Evolutionary conservation across 2,329 filamentous ascomycete species (phyloP).

Genomic region (Bipolaris victoriae): DNA sequence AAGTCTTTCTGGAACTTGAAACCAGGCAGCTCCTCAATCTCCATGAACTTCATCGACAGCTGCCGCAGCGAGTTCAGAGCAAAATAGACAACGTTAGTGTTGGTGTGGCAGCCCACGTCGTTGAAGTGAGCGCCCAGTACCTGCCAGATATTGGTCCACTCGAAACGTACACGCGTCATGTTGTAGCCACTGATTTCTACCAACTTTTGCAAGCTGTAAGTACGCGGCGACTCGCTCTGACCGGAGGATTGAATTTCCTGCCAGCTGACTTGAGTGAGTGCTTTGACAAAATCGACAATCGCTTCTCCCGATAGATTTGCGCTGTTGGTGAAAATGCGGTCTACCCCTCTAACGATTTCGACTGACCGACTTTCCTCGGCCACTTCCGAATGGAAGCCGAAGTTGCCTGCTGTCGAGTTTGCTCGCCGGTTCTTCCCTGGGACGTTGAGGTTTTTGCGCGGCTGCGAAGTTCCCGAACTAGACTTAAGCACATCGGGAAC

Average conservation of each 20-base stretch:
- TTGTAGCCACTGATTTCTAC: slow-evolving; percentile 99
- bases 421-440: slow-evolving; percentile 59
- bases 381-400: slow-evolving; percentile 72
- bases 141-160: slow-evolving; percentile 98
- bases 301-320: slow-evolving; percentile 91
- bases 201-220: slow-evolving; percentile 96
- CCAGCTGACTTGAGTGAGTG: slow-evolving; percentile 95
- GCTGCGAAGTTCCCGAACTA: slow-evolving; percentile 65
- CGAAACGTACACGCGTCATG: slow-evolving; percentile 97
- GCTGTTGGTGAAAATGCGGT: slow-evolving; percentile 96
- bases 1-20: slow-evolving; percentile 99
- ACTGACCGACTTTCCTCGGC: slow-evolving; percentile 91
- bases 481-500: slow-evolving; percentile 86
- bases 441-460: slow-evolving; percentile 71
- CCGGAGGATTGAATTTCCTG: slow-evolving; percentile 98
- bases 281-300: slow-evolving; percentile 92
- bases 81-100: slow-evolving; percentile 97
- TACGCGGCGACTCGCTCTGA: slow-evolving; percentile 91
- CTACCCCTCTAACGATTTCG: slow-evolving; percentile 89
- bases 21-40: slow-evolving; percentile 94
- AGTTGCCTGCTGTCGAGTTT: slow-evolving; percentile 54
- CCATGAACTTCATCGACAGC: slow-evolving; percentile 98
- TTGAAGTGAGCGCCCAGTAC: slow-evolving; percentile 99
- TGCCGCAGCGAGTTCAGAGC: slow-evolving; percentile 94
- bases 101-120: slow-evolving; percentile 92